phyloP scores from a whole-genome alignment of 768 basidiomycete species.

The Trametes cubensis region DNA sequence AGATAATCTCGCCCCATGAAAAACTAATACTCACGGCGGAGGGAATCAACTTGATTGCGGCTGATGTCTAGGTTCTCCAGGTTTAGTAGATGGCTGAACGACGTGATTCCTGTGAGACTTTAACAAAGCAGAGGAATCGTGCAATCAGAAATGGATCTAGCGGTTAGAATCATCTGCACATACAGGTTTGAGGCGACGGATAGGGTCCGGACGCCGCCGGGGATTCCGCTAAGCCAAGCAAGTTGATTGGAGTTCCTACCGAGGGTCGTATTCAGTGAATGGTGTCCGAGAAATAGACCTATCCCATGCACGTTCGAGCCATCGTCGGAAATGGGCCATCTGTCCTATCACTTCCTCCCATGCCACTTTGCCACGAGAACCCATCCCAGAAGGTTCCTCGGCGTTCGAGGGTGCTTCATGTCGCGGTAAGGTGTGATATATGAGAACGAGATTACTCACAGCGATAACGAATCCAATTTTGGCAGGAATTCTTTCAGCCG shows the following conservation, averaged over 20 bases:
- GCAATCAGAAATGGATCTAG: neutral
- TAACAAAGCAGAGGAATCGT: neutral
- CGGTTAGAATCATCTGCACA: conserved; percentile 31
- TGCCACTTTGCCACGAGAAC: conserved; percentile 17
- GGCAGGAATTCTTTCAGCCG: conserved; percentile 90
- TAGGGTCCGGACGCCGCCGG: conserved; percentile 70
- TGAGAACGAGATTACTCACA: conserved; percentile 56
- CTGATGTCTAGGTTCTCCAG: conserved; percentile 92
- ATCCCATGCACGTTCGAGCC: neutral
- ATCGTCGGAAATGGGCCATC: conserved; percentile 1
- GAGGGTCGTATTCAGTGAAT: conserved; percentile 1
- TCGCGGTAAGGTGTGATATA: neutral
- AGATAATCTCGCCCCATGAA: no score
- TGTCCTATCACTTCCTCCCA: conserved; percentile 1
- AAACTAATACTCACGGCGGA: conserved; percentile 66
- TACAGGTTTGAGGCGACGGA: conserved; percentile 78
- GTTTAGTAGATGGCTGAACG: conserved; percentile 83
- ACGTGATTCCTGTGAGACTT: conserved; percentile 84
- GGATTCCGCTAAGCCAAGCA: conserved; percentile 81
- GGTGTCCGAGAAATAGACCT: neutral
- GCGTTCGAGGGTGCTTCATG: neutral
- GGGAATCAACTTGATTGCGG: conserved; percentile 83
- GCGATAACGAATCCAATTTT: conserved; percentile 65
- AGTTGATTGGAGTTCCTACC: conserved; percentile 72
- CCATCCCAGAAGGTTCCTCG: neutral